A percentile compares a stretch with the other conserved stretches of the same genome.
These are phyloP conservation scores for Saturnispora kantuleensis DNA, from an alignment of 805 yeast species.

Conservation along the genomic window DNA sequence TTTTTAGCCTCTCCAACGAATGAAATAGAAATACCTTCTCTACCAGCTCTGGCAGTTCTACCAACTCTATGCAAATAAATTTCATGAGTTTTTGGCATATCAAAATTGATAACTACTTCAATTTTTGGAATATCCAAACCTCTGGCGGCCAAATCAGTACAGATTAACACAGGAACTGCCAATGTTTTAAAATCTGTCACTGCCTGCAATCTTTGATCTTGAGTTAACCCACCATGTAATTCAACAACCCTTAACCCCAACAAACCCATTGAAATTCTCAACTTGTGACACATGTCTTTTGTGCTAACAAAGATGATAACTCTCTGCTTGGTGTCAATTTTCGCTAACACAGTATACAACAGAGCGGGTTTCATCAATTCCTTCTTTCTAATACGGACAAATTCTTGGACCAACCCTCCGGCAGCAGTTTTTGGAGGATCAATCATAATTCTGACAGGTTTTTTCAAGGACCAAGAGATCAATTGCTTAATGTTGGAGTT, in stretches of 20 bases:
- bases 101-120: constrained; percentile 88
- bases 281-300: constrained; percentile 81
- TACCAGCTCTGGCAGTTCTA: constrained; percentile 98
- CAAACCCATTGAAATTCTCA: constrained; percentile 67
- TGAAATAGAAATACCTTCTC: constrained; percentile 88
- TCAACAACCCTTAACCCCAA: constrained; percentile 71
- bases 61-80: constrained; percentile 95
- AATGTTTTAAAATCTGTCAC: constrained; percentile 75
- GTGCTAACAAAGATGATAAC: constrained; percentile 86
- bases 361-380: constrained; percentile 78
- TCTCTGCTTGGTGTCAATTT: constrained; percentile 56
- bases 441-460: constrained; percentile 91
- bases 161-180: constrained; percentile 76
- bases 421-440: constrained; percentile 96
- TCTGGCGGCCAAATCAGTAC: constrained; percentile 98
- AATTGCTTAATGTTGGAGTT: constrained; percentile 83
- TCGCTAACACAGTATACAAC: constrained; percentile 58
- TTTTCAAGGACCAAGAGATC: constrained; percentile 76
- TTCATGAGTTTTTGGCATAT: constrained; percentile 90
- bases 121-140: constrained; percentile 98
- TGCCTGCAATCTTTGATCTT: constrained; percentile 86
- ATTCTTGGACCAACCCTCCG: constrained; percentile 81
- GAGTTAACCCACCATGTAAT: constrained; percentile 73
- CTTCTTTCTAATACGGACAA: constrained; percentile 88
- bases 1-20: constrained; percentile 87